A percentile compares a stretch with the other conserved stretches of the same genome.
These are phyloP conservation scores for Psilocybe azurescens DNA, from an alignment of 768 basidiomycete genomes.

Conservation along the genomic window DNA sequence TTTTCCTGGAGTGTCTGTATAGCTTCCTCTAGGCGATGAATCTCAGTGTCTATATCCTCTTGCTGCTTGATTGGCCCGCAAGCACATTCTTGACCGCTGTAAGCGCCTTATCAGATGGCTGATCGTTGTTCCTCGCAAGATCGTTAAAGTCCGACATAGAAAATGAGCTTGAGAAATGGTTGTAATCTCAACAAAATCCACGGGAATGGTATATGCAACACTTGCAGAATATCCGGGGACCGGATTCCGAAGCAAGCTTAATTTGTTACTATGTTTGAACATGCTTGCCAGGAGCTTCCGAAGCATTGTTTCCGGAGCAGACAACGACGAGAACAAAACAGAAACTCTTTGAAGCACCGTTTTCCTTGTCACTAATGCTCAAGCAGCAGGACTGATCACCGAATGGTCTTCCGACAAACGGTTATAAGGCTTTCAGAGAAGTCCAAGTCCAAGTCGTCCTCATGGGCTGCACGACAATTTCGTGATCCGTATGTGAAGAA, in stretches of 20 bases:
- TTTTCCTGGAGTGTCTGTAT: neutral
- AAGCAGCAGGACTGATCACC: neutral
- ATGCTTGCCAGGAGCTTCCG: conserved; percentile 10
- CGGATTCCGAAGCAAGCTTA: too few relatives aligned
- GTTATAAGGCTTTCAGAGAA: conserved; percentile 22
- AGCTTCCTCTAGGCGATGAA: neutral
- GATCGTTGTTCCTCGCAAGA: neutral
- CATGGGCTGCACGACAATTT: conserved; percentile 75
- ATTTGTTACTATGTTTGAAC: neutral
- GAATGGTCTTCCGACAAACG: conserved; percentile 24
- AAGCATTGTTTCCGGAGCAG: neutral
- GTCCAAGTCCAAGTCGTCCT: conserved; percentile 47
- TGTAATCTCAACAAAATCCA: too few relatives aligned
- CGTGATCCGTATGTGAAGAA: conserved; percentile 74
- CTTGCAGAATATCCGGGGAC: too few relatives aligned
- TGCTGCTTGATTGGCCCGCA: neutral
- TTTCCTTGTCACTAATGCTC: conserved; percentile 9
- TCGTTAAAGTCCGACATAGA: neutral
- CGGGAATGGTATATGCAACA: too few relatives aligned
- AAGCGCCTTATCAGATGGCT: neutral
- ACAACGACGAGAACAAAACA: neutral
- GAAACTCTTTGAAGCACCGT: neutral
- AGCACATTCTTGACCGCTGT: neutral
- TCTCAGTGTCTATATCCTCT: neutral
- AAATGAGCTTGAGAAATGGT: too few relatives aligned